Percentiles rank a stretch among this genome's conserved stretches.
These are phyloP conservation scores for Paramecium sonneborni DNA, from an alignment of 73 alveolate species.

Conservation along the genomic window DNA sequence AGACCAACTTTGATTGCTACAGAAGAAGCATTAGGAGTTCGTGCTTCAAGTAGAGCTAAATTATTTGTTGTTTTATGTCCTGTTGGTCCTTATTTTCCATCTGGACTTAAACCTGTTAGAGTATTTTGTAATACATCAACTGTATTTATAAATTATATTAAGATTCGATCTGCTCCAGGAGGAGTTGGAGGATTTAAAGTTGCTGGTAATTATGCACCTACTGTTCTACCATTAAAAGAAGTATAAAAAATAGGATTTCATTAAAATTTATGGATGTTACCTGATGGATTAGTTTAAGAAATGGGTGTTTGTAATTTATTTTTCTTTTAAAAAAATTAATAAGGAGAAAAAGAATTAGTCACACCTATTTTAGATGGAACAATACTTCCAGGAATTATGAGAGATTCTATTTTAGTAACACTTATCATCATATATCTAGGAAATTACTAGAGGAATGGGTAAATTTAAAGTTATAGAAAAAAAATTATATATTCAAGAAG, in stretches of 20 bases:
- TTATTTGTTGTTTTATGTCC: slow-evolving; percentile 78
- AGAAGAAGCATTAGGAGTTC: slow-evolving; percentile 82
- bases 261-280: slow-evolving; percentile 80
- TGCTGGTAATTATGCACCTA: slow-evolving; percentile 87
- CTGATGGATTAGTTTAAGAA: slow-evolving; percentile 69
- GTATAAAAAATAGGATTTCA: slow-evolving; percentile 80
- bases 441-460: slow-evolving; percentile 60
- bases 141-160: not conserved
- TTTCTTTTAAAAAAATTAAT: slow-evolving; percentile 62
- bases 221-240: slow-evolving; percentile 67
- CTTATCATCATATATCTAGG: not conserved
- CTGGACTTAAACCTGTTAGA: slow-evolving; percentile 79
- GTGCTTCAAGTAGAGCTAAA: slow-evolving; percentile 75
- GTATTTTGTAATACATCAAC: slow-evolving; percentile 70
- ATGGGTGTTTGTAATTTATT: slow-evolving; percentile 69
- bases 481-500: slow-evolving; percentile 72
- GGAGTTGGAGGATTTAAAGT: slow-evolving; percentile 81
- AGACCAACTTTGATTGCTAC: slow-evolving; percentile 89
- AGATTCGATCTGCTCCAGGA: slow-evolving; percentile 84
- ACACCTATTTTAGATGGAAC: slow-evolving; percentile 84
- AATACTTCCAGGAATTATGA: slow-evolving; percentile 77
- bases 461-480: slow-evolving; percentile 78
- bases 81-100: slow-evolving; percentile 90
- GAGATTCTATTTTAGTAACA: slow-evolving; percentile 74
- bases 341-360: slow-evolving; percentile 78